phyloP scores from a whole-genome alignment of 2,329 filamentous ascomycete genomes.

The Cryphonectria nitschkei region DNA sequence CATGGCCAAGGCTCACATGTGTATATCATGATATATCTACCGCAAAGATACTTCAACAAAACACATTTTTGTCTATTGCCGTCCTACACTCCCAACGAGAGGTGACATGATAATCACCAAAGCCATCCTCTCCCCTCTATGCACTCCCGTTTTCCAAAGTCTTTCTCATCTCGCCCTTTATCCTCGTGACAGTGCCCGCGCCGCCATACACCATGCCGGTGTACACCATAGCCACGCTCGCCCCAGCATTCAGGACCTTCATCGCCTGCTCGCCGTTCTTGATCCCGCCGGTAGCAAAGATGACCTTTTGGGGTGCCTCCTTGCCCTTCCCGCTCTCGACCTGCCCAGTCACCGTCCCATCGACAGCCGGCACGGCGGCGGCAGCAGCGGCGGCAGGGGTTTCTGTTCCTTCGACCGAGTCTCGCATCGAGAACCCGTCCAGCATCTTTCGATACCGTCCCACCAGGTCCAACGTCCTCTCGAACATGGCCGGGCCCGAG shows the following conservation, averaged over 20 bases:
- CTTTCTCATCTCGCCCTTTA: conserved; percentile 65
- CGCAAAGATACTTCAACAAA: neutral
- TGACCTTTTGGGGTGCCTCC: conserved; percentile 65
- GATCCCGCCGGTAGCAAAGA: conserved; percentile 94
- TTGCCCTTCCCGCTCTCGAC: conserved; percentile 33
- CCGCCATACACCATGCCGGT: conserved; percentile 73
- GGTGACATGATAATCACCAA: neutral
- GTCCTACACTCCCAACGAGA: neutral
- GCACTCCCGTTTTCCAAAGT: conserved; percentile 34
- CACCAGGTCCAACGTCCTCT: conserved; percentile 77
- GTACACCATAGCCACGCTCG: conserved; percentile 89
- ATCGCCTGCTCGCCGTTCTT: conserved; percentile 84
- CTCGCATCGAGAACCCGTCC: conserved; percentile 53
- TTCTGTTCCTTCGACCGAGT: conserved; percentile 33
- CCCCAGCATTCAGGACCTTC: conserved; percentile 82
- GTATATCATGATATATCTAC: neutral
- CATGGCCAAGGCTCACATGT: neutral
- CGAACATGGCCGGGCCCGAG: conserved; percentile 88
- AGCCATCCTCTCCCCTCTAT: conserved; percentile 3
- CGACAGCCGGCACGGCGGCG: conserved; percentile 39
- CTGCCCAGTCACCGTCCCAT: conserved; percentile 39
- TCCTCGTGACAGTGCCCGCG: conserved; percentile 65
- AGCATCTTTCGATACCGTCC: conserved; percentile 75
- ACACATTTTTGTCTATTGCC: conserved; percentile 21
- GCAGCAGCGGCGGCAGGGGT: conserved; percentile 40